Evolutionary conservation across 148 eudicot genomes (phyloP).

Genomic region (Rhododendron molle): DNA sequence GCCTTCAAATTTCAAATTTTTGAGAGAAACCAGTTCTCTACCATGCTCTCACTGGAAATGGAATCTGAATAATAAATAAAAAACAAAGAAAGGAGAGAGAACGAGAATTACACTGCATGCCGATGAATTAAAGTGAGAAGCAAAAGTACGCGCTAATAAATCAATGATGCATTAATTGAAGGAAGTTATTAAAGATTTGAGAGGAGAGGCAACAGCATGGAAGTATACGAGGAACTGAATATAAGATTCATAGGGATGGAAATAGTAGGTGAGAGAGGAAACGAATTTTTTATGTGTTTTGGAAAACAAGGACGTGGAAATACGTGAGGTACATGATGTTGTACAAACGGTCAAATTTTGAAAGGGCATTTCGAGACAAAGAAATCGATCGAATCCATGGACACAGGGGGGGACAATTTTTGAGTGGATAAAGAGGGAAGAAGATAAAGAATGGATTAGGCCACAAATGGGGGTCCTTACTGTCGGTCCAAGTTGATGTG

Average conservation of each 20-base stretch:
- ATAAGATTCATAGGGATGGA: neutral
- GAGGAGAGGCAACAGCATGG: slow-evolving; percentile 13
- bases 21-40: slow-evolving; percentile 4
- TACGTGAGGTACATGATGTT: slow-evolving; percentile 23
- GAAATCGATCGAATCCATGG: neutral
- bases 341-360: slow-evolving; percentile 24
- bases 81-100: neutral
- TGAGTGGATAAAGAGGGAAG: neutral
- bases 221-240: slow-evolving; percentile 15
- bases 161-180: neutral
- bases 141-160: neutral
- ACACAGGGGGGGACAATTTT: neutral
- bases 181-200: neutral
- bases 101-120: neutral
- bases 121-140: neutral
- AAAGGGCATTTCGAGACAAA: neutral
- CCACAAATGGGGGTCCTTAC: neutral
- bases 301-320: slow-evolving; percentile 17
- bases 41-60: neutral
- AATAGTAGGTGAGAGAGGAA: neutral
- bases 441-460: neutral
- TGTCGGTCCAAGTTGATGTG: neutral
- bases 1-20: neutral
- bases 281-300: neutral
- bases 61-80: neutral